These are phyloP conservation scores for Raddia distichophylla DNA, from an alignment of 176 grass and related monocot species.

Conservation along the genomic window DNA sequence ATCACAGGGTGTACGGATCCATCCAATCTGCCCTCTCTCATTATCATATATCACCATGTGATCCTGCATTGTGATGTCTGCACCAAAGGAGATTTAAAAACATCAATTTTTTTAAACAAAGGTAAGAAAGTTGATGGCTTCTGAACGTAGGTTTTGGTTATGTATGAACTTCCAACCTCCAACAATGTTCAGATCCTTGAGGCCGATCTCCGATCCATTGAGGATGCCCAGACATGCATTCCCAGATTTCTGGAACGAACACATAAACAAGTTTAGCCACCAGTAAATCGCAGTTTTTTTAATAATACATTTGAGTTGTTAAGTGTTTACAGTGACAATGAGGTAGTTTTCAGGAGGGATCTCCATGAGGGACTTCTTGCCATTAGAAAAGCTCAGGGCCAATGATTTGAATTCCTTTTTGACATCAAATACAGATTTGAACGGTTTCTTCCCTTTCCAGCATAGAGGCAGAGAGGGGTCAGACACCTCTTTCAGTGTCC, in stretches of 20 bases:
- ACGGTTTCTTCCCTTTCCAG: slow-evolving; percentile 89
- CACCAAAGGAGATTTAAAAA: slow-evolving; percentile 8
- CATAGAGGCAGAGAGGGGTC: slow-evolving; percentile 81
- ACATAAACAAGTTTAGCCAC: slow-evolving; percentile 28
- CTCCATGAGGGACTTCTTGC: slow-evolving; percentile 65
- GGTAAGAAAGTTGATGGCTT: background rate
- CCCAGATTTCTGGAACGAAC: slow-evolving; percentile 70
- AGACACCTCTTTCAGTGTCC: slow-evolving; percentile 61
- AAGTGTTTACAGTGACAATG: slow-evolving; percentile 78
- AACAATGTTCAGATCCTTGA: slow-evolving; percentile 79
- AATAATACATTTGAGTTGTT: background rate
- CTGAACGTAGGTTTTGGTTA: background rate
- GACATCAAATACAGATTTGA: slow-evolving; percentile 80
- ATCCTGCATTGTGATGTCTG: slow-evolving; percentile 92
- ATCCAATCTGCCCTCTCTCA: slow-evolving; percentile 92
- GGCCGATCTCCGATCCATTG: slow-evolving; percentile 79
- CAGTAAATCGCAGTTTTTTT: background rate
- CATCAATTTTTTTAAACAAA: background rate
- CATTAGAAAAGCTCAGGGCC: slow-evolving; percentile 70
- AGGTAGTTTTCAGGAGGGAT: slow-evolving; percentile 97
- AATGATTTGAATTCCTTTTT: slow-evolving; percentile 87
- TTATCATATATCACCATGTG: slow-evolving; percentile 98
- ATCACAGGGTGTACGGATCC: slow-evolving; percentile 83
- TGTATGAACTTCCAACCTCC: slow-evolving; percentile 64
- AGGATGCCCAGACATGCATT: slow-evolving; percentile 98